phyloP scores from a whole-genome alignment of 129 eudicot genomes.

The Erigeron canadensis region DNA sequence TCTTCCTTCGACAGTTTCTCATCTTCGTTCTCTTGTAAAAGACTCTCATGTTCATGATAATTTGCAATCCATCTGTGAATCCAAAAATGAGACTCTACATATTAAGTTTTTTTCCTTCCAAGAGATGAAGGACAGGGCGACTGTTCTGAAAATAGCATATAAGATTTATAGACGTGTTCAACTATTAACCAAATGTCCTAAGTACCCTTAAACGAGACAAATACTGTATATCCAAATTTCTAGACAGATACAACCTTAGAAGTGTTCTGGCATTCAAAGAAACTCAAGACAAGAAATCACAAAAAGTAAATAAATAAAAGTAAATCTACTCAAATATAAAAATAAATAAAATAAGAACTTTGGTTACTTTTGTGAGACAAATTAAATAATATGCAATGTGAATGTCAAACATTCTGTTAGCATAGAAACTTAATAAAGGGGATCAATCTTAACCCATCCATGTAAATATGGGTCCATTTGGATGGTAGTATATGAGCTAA shows the following conservation, averaged over 20 bases:
- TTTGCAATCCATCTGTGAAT: conserved; percentile 84
- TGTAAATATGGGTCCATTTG: neutral
- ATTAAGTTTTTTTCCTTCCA: neutral
- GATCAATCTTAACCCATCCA: too few species aligned
- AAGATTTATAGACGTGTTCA: neutral
- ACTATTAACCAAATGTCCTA: neutral
- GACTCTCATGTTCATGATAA: conserved; percentile 93
- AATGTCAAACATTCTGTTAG: neutral
- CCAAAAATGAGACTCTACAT: conserved; percentile 1
- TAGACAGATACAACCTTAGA: neutral
- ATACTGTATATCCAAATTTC: too few species aligned
- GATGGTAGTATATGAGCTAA: neutral
- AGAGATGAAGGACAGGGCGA: neutral
- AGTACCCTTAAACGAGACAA: neutral
- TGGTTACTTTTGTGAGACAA: neutral
- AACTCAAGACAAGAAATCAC: neutral
- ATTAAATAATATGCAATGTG: neutral
- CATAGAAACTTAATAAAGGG: neutral
- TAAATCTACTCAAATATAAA: neutral
- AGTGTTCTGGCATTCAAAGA: neutral
- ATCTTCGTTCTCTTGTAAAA: conserved; percentile 95
- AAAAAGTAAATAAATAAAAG: neutral
- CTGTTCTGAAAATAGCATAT: neutral
- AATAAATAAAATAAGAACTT: neutral
- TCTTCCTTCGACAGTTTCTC: conserved; percentile 95